Conservation (phyloP, 2,329 filamentous ascomycete species). For the Capronia americana region DNA sequence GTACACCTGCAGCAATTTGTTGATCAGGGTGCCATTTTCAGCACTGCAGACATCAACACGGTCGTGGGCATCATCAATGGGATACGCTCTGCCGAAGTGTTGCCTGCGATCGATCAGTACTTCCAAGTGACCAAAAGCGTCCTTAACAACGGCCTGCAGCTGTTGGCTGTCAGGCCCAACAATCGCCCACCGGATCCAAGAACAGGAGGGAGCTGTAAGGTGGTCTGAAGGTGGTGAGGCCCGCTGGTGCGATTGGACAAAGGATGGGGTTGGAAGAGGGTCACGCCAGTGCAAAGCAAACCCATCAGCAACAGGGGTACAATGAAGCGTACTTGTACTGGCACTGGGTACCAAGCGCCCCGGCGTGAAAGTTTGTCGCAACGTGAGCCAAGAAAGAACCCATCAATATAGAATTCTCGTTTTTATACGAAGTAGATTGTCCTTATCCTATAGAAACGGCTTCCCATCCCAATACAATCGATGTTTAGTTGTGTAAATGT, state of each 20-base stretch:
- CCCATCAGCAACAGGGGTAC: not conserved
- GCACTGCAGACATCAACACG: not conserved
- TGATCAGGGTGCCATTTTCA: not conserved
- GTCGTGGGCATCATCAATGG: not conserved
- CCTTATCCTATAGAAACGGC: not conserved
- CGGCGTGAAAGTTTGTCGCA: not conserved
- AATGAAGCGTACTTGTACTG: not conserved
- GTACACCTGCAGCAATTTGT: not conserved
- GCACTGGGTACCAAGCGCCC: no score
- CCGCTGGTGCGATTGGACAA: not conserved
- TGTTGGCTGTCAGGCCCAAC: not conserved
- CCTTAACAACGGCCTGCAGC: not conserved
- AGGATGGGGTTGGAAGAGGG: not conserved
- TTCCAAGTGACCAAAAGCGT: not conserved
- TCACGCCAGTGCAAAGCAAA: not conserved
- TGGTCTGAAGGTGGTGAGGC: not conserved
- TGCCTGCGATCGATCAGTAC: conserved; percentile 1
- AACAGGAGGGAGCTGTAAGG: not conserved
- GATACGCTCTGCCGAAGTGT: not conserved
- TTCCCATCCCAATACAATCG: not conserved
- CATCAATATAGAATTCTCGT: not conserved
- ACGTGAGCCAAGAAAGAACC: not conserved
- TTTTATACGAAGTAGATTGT: no score
- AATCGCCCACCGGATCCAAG: not conserved
- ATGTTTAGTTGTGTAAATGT: not conserved